phyloP scores from a whole-genome alignment of 805 yeast species.

The Candida sakaeoensis region DNA sequence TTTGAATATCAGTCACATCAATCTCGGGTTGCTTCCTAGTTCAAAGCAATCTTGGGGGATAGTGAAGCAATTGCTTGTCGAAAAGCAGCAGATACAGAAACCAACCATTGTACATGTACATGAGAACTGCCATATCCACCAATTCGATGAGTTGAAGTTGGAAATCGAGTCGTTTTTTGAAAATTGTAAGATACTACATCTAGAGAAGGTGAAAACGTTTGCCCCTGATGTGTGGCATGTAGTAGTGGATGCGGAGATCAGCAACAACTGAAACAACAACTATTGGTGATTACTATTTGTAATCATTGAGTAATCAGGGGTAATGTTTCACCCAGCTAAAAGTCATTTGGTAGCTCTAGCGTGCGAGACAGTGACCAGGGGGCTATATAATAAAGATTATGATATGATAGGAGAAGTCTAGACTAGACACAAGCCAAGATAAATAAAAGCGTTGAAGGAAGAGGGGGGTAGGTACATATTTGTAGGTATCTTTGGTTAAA shows the following conservation, averaged over 20 bases:
- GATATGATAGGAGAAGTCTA: no score
- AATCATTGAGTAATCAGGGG: no score
- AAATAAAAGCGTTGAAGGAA: no score
- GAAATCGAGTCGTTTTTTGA: slow-evolving; percentile 12
- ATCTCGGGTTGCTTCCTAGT: slow-evolving; percentile 75
- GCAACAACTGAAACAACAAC: not conserved
- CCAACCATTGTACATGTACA: slow-evolving; percentile 57
- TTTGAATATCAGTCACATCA: slow-evolving; percentile 53
- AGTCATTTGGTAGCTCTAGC: no score
- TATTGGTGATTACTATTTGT: no score
- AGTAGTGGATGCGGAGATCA: slow-evolving; percentile 33
- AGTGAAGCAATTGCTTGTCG: slow-evolving; percentile 29
- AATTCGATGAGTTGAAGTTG: slow-evolving; percentile 26
- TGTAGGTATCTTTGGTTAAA: no score
- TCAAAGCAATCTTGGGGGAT: slow-evolving; percentile 60
- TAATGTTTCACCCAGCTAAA: no score
- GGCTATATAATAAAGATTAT: no score
- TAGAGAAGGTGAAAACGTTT: slow-evolving; percentile 74
- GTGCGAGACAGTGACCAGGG: no score
- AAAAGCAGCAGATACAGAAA: slow-evolving; percentile 4
- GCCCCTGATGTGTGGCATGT: slow-evolving; percentile 87
- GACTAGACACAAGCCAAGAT: no score
- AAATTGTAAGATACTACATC: slow-evolving; percentile 25
- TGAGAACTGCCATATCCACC: slow-evolving; percentile 58
- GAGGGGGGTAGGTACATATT: no score